Evolutionary conservation across 2,329 filamentous ascomycete genomes (phyloP).

Genomic region (Graphium sp.): DNA sequence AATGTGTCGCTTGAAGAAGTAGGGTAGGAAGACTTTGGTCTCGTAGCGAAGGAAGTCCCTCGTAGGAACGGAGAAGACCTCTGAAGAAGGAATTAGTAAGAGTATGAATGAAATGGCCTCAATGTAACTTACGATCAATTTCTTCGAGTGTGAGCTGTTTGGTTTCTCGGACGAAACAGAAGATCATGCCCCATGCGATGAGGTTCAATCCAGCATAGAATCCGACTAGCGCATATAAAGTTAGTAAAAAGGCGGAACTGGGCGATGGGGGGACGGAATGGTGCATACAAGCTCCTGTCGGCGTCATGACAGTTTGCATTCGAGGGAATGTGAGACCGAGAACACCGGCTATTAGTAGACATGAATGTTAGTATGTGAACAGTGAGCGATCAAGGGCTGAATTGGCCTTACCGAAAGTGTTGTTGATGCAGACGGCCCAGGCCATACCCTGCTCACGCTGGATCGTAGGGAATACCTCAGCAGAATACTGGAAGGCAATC

Average conservation of each 20-base stretch:
- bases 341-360: conserved; percentile 10
- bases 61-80: conserved; percentile 15
- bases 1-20: conserved; percentile 19
- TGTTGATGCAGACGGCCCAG: conserved; percentile 19
- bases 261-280: background rate
- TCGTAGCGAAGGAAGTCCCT: conserved; percentile 15
- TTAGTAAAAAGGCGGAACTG: conserved; percentile 4
- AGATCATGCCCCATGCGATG: conserved; percentile 26
- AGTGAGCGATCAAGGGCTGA: conserved; percentile 8
- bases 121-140: conserved; percentile 2
- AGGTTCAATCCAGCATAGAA: conserved; percentile 30
- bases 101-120: background rate
- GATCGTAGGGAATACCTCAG: conserved; percentile 19
- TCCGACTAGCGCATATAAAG: conserved; percentile 10
- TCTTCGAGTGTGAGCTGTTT: conserved; percentile 32
- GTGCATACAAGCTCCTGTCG: conserved; percentile 13
- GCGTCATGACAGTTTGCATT: conserved; percentile 14
- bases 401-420: conserved; percentile 10
- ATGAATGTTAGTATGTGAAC: conserved; percentile 6
- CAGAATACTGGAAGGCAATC: conserved; percentile 19
- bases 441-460: conserved; percentile 20
- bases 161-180: conserved; percentile 30
- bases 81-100: conserved; percentile 6
- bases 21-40: conserved; percentile 15
- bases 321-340: conserved; percentile 15